Base-by-base conservation (phyloP, 345 rosid species). In the Gossypium herbaceum region DNA sequence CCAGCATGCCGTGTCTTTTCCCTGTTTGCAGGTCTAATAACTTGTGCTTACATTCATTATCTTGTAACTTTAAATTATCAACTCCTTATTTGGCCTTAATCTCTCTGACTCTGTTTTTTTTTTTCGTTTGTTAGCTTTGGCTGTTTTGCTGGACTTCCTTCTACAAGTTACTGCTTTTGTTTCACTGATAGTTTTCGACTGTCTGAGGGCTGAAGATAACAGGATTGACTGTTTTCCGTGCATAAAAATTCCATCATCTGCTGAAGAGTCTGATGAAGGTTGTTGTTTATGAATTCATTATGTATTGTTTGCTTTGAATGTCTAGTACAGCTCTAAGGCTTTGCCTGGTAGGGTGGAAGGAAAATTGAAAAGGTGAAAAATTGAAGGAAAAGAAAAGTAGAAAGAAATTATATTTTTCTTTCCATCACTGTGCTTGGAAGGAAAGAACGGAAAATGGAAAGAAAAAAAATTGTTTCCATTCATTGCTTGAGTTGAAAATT, bases 1-100 rank as follows among this genome's bases (percentile, higher is more conserved):
- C 99, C 98, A 73, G 99, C 99, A 41, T 91, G 97, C 75, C 99
- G 96, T 80, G 87, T 92, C 78, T 94, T 94, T 86, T 94, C 99
- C 62, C 90, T 94, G 87, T 93, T 94, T 83, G 99, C 98, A 81
- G 99, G 99, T 94, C 34, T 71, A 80, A 65, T 47, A 44, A 43
- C 72, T 12, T 75, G n/a, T 63, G 24, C 22, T 60, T 70, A 52
- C 39, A 66, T 61, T 58, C 22, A 3, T 9, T 69, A 17, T 17
- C 75, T 57, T 55, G 20, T 57, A 56, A 19, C 65, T 2, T 68
- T 15, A 39, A 71, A 41, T 34, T 39, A 20, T 41, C 66, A 58
- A 41, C 8, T 22, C 19, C 15, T 73, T 2, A 19, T n/a, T 45
- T 17, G 19, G 29, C 19, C 52, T 20, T 72, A 72, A 56, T 56